Conservation (phyloP, 1,139 yeast species). For the Blastobotrys buckinghamii region DNA sequence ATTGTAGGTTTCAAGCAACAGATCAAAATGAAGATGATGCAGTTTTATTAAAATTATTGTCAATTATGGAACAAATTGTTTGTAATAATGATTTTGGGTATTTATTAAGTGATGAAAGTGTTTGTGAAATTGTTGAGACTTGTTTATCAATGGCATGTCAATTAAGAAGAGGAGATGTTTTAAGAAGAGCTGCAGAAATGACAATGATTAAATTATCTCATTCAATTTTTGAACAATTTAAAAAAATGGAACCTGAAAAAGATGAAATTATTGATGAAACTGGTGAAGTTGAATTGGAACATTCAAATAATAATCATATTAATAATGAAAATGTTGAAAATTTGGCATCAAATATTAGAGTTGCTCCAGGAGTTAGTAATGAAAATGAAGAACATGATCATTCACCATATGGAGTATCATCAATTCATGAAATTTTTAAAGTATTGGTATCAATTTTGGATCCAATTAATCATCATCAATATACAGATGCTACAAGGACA, state of each 20-base stretch:
- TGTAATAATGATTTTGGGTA: constrained; percentile 48
- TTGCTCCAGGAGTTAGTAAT: constrained; percentile 4
- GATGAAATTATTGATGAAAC: constrained; percentile 21
- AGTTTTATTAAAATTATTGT: constrained; percentile 74
- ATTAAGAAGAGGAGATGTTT: constrained; percentile 82
- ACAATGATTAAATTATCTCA: constrained; percentile 64
- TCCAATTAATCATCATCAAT: constrained; percentile 76
- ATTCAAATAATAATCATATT: not conserved
- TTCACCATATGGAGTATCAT: constrained; percentile 57
- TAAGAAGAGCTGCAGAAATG: constrained; percentile 85
- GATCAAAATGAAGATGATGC: constrained; percentile 93
- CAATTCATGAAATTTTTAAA: constrained; percentile 63
- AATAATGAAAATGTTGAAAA: constrained; percentile 14
- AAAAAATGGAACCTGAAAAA: constrained; percentile 48
- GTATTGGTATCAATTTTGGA: constrained; percentile 79
- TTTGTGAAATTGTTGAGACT: constrained; percentile 86
- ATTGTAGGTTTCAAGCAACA: constrained; percentile 92
- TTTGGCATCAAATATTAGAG: constrained; percentile 18
- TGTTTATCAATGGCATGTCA: constrained; percentile 91
- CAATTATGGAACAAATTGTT: constrained; percentile 64
- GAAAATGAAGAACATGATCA: not conserved
- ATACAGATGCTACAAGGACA: constrained; percentile 80
- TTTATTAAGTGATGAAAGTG: constrained; percentile 68
- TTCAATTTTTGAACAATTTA: constrained; percentile 58
- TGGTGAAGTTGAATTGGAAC: constrained; percentile 12